Evolutionary conservation across 306 rosid genomes (phyloP).

Genomic region (Heteromeles arbutifolia): DNA sequence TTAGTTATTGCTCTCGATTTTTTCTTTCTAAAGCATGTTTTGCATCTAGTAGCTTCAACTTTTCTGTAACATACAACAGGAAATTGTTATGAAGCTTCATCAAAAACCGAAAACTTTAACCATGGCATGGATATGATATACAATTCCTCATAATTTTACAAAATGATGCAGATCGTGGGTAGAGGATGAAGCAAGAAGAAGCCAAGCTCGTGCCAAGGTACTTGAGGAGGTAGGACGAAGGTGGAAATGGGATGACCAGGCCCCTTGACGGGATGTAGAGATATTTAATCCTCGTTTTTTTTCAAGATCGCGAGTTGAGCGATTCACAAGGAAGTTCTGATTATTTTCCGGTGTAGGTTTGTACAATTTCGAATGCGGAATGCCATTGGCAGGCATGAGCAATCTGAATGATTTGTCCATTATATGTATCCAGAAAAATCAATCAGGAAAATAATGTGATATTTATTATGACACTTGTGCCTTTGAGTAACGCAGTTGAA

Average conservation of each 20-base stretch:
- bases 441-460: background rate
- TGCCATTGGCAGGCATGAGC: background rate
- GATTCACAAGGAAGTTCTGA: background rate
- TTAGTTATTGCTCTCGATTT: background rate
- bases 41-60: background rate
- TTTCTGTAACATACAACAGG: background rate
- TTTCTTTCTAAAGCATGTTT: background rate
- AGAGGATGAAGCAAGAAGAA: slow-evolving; percentile 86
- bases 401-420: background rate
- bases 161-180: slow-evolving; percentile 87
- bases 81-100: background rate
- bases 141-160: slow-evolving; percentile 19
- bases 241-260: slow-evolving; percentile 78
- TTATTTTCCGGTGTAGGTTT: slow-evolving; percentile 6
- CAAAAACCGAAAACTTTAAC: background rate
- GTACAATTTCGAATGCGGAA: slow-evolving; percentile 1
- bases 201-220: slow-evolving; percentile 83
- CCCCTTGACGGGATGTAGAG: slow-evolving; percentile 11
- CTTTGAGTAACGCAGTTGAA: no score
- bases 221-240: slow-evolving; percentile 85
- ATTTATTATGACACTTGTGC: no score
- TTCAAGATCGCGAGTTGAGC: slow-evolving; percentile 11
- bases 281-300: background rate
- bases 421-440: background rate
- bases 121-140: background rate